Conservation (phyloP, 257 asterid species). For the Fraxinus americana region DNA sequence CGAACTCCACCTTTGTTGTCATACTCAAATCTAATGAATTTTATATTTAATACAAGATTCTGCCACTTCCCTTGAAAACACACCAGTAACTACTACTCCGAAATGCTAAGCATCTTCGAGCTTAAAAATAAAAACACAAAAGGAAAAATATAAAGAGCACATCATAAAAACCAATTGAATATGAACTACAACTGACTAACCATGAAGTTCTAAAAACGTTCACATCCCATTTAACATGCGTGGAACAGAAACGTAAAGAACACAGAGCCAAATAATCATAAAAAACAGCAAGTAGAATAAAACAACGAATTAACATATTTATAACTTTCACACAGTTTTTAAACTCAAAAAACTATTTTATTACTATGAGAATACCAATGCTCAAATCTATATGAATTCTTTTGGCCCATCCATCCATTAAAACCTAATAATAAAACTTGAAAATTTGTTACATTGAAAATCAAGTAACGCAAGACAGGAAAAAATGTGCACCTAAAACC, state of each 20-base stretch:
- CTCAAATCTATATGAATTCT: constrained; percentile 13
- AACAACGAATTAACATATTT: no score
- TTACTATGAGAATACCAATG: no score
- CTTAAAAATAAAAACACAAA: background rate
- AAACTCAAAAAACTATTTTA: background rate
- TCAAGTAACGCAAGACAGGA: constrained; percentile 25
- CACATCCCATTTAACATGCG: background rate
- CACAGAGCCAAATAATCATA: background rate
- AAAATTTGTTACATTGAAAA: background rate
- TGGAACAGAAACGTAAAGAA: constrained; percentile 4
- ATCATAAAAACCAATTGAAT: constrained; percentile 7
- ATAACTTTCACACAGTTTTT: background rate
- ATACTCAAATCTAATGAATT: background rate
- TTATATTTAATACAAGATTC: background rate
- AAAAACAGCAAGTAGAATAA: no score
- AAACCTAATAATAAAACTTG: constrained; percentile 21
- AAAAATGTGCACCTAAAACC: constrained; percentile 8
- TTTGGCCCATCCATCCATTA: constrained; percentile 11
- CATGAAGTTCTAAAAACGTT: constrained; percentile 14
- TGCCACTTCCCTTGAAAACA: background rate
- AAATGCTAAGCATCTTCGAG: background rate
- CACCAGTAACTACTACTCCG: background rate
- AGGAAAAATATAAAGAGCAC: constrained; percentile 1
- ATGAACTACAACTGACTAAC: constrained; percentile 5
- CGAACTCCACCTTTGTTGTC: background rate